Evolutionary conservation across 1,284 basidiomycete genomes (phyloP).

Genomic region (Coniophora puteana): DNA sequence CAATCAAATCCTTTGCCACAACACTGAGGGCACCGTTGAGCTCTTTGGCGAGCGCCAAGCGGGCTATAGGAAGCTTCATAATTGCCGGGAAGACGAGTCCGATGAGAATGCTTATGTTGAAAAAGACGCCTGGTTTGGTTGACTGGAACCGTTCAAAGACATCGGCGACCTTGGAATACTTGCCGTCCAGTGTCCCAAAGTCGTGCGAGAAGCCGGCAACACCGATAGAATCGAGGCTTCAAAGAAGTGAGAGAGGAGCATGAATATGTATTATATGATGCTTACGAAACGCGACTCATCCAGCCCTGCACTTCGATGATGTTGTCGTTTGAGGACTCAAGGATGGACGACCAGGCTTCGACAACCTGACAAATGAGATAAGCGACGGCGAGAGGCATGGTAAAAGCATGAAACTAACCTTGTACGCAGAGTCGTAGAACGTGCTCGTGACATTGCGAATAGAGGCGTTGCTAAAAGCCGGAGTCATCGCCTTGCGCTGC

Average conservation of each 20-base stretch:
- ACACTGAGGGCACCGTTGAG: slow-evolving; percentile 38
- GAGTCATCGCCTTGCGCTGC: slow-evolving; percentile 38
- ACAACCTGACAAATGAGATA: slow-evolving; percentile 37
- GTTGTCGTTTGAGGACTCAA: slow-evolving; percentile 32
- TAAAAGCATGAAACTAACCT: slow-evolving; percentile 30
- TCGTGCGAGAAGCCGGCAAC: slow-evolving; percentile 56
- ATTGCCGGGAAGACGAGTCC: slow-evolving; percentile 40
- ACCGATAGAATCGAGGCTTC: slow-evolving; percentile 54
- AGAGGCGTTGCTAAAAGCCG: slow-evolving; percentile 38
- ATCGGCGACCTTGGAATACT: slow-evolving; percentile 39
- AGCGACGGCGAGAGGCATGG: not conserved
- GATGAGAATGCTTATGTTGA: slow-evolving; percentile 36
- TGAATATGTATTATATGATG: not conserved
- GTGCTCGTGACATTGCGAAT: slow-evolving; percentile 32
- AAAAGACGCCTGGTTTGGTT: slow-evolving; percentile 21
- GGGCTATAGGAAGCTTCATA: slow-evolving; percentile 38
- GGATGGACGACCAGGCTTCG: slow-evolving; percentile 42
- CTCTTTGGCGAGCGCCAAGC: slow-evolving; percentile 29
- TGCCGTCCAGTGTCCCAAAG: slow-evolving; percentile 50
- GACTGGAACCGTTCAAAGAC: slow-evolving; percentile 45
- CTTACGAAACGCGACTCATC: slow-evolving; percentile 22
- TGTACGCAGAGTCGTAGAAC: slow-evolving; percentile 44
- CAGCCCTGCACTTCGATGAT: slow-evolving; percentile 53
- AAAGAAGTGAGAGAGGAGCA: not conserved
- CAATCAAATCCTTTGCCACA: slow-evolving; percentile 46